Evolutionary conservation across 179 eudicot genomes (phyloP), one percentile per base, ranked within the genome.

Genomic region (Heliamphora pulchella): DNA sequence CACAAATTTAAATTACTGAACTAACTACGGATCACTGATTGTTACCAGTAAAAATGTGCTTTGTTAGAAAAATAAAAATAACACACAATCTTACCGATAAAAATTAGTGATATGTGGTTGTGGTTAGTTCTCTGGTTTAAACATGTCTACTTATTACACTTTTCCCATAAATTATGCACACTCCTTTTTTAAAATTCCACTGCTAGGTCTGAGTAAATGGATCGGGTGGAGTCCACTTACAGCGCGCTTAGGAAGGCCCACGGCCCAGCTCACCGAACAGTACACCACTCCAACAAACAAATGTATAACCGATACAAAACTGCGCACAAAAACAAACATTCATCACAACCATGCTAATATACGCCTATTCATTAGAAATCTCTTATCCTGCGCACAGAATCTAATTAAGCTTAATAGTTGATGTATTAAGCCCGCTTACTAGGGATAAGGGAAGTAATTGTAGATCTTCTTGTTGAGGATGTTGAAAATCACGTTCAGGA

Each of bases 381-480:
- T 61, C 68, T 4, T 46, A 8, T 43, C 43, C 78, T 64, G 4
- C 46, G 7, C 76, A 73, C 8, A 73, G 11, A 54, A 22, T 73
- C 76, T 22, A 9, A 10, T 18, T 8, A 71, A 18, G 54, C 31
- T 73, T 11, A 15, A 73, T 17, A 46, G 6, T 15, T 18, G 39
- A 22, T 54, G n/a, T 18, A 17, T 59, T 59, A 44, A 58, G 78
- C 41, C 39, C 17, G 83, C 98, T 86, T 91, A 93, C 98, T 92
- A 95, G 39, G 98, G 98, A 83, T 95, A 95, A 20, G 98, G 98
- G 86, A 95, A 95, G 86, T 95, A 95, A 74, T 95, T 95, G 91
- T 95, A 95, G 84, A 95, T 92, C 92, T 95, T 93, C 97, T 95
- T 95, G 92, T 95, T 95, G 70, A 95, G 91, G 3, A 95, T 93